Percentiles rank a stretch among this genome's conserved stretches.
phyloP scores from a whole-genome alignment of 1,284 basidiomycete genomes.

The Rhodotorula sp. region DNA sequence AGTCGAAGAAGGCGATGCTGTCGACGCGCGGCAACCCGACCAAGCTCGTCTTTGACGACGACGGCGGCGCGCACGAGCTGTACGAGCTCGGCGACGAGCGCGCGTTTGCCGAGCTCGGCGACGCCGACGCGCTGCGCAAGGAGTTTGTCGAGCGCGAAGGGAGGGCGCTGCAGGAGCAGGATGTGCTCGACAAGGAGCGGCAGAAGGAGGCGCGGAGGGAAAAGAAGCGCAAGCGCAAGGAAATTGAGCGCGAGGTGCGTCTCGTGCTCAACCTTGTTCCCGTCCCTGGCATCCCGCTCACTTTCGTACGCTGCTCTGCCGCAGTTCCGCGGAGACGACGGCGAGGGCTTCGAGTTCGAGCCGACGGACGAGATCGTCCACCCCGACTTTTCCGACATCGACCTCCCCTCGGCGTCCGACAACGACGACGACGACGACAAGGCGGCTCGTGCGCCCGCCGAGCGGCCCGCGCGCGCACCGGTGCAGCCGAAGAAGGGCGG shows the following conservation, averaged over 20 bases:
- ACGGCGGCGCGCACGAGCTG: conserved; percentile 72
- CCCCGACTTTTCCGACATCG: conserved; percentile 70
- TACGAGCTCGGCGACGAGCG: conserved; percentile 73
- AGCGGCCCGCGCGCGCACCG: conserved; percentile 12
- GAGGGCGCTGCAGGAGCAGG: conserved; percentile 67
- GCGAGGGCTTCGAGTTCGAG: conserved; percentile 51
- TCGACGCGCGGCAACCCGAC: conserved; percentile 62
- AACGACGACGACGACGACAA: conserved; percentile 9
- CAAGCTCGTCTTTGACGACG: conserved; percentile 81
- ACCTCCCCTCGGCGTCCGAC: conserved; percentile 47
- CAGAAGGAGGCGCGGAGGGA: conserved; percentile 85
- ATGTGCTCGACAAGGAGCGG: conserved; percentile 74
- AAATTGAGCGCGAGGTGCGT: conserved; percentile 68
- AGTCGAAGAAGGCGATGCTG: conserved; percentile 74
- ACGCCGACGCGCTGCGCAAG: conserved; percentile 66
- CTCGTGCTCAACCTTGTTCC: conserved; percentile 18
- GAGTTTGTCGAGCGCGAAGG: conserved; percentile 72
- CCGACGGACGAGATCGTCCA: conserved; percentile 38
- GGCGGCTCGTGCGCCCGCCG: background rate
- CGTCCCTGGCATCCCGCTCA: conserved; percentile 30
- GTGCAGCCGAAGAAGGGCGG: conserved; percentile 21
- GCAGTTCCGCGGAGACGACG: conserved; percentile 54
- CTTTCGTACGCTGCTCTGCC: conserved; percentile 38
- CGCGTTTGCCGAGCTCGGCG: conserved; percentile 63
- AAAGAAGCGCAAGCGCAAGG: conserved; percentile 80